phyloP scores from a whole-genome alignment of 352 stramenopile species.

The Phytopythium oedochilum region DNA sequence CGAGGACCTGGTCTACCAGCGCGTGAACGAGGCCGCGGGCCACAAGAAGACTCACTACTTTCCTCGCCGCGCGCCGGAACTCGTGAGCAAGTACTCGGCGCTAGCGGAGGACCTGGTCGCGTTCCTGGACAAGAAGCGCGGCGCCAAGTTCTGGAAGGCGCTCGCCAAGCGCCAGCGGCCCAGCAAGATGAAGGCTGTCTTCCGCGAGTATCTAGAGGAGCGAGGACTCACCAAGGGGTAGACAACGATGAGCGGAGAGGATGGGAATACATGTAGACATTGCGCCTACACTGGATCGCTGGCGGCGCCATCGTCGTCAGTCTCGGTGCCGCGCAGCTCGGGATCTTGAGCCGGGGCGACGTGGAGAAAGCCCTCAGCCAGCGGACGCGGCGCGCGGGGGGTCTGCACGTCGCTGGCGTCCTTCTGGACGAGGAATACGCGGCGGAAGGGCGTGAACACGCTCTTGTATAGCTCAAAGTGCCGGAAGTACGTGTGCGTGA shows the following conservation, averaged over 20 bases:
- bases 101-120: background rate
- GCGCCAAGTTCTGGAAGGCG: slow-evolving; percentile 1
- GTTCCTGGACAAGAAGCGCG: slow-evolving; percentile 2
- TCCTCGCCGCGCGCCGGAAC: no score
- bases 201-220: slow-evolving; percentile 3
- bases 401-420: slow-evolving; percentile 40
- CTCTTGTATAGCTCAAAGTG: slow-evolving; percentile 80
- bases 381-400: slow-evolving; percentile 23
- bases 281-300: slow-evolving; percentile 5
- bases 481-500: slow-evolving; percentile 76
- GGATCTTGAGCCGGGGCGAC: background rate
- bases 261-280: background rate
- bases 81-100: no score
- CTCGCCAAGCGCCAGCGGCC: background rate
- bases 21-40: no score
- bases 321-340: slow-evolving; percentile 2
- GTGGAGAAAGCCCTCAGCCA: slow-evolving; percentile 41
- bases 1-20: no score
- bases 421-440: slow-evolving; percentile 43
- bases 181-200: slow-evolving; percentile 2
- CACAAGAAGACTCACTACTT: no score
- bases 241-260: background rate
- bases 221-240: background rate
- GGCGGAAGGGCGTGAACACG: slow-evolving; percentile 66
- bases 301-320: slow-evolving; percentile 1